Evolutionary conservation across 2,329 filamentous ascomycete species (phyloP).

Genomic region (Paraphoma chrysanthemicola): DNA sequence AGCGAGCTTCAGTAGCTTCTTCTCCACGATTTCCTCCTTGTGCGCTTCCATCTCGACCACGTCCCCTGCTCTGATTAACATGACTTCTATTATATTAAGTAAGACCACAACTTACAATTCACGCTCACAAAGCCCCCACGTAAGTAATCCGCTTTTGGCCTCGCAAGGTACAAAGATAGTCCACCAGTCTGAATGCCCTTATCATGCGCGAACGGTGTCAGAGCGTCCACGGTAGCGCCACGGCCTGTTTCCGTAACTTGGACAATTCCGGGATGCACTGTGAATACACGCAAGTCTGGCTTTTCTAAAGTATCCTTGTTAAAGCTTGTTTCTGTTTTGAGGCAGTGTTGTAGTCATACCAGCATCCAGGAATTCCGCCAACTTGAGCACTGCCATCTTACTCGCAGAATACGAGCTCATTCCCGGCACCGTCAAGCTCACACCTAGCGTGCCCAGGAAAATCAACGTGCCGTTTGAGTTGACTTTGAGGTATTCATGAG

Average conservation of each 20-base stretch:
- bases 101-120: conserved; percentile 26
- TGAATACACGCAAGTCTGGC: conserved; percentile 27
- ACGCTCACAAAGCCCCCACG: conserved; percentile 22
- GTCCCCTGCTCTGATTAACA: conserved; percentile 22
- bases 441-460: not conserved
- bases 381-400: conserved; percentile 28
- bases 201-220: conserved; percentile 27
- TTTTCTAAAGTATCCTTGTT: conserved; percentile 11
- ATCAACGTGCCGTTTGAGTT: not conserved
- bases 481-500: conserved; percentile 12
- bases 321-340: not conserved
- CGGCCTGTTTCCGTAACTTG: not conserved
- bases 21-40: conserved; percentile 36
- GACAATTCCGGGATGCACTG: conserved; percentile 31
- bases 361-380: conserved; percentile 28
- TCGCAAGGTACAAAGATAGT: not conserved
- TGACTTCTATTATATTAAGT: not conserved
- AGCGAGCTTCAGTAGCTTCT: conserved; percentile 33
- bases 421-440: conserved; percentile 10
- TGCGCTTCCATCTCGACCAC: conserved; percentile 35
- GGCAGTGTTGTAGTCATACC: not conserved
- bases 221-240: conserved; percentile 14
- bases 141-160: conserved; percentile 25
- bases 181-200: not conserved
- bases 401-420: conserved; percentile 26